phyloP scores from a whole-genome alignment of 2,329 filamentous ascomycete species.

The Paraphaeosphaeria sporulosa region DNA sequence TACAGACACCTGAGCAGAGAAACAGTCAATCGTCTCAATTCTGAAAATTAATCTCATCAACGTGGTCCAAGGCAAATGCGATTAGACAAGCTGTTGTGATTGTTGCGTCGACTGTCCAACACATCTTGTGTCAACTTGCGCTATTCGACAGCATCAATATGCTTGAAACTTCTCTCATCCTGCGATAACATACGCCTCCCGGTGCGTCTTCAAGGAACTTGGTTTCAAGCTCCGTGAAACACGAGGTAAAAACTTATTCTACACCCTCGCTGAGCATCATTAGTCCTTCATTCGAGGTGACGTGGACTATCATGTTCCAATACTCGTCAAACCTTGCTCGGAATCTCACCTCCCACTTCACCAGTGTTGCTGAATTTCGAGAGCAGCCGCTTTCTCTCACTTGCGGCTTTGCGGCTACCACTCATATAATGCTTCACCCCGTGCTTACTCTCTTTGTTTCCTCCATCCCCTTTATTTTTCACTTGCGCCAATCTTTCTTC shows the following conservation, averaged over 20 bases:
- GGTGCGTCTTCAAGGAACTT: background rate
- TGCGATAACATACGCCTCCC: background rate
- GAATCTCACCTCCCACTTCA: background rate
- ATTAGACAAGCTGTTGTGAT: no score
- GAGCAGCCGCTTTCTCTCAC: background rate
- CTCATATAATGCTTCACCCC: background rate
- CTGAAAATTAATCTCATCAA: no score
- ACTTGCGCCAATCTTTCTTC: background rate
- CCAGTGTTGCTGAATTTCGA: no score
- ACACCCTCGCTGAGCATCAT: no score
- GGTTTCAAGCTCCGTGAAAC: background rate
- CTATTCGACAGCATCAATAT: background rate
- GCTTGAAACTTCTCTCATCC: background rate
- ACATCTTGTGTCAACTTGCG: background rate
- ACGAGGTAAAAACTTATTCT: no score
- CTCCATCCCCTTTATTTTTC: background rate
- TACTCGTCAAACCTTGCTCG: background rate
- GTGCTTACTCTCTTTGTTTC: background rate
- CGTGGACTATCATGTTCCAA: background rate
- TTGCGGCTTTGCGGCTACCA: background rate
- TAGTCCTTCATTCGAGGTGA: background rate
- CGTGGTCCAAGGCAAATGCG: no score
- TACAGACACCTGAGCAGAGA: no score
- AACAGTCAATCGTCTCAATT: no score
- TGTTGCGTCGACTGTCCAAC: background rate